phyloP scores from a whole-genome alignment of 2,329 filamentous ascomycete species.

The Fusarium protoensiforme region DNA sequence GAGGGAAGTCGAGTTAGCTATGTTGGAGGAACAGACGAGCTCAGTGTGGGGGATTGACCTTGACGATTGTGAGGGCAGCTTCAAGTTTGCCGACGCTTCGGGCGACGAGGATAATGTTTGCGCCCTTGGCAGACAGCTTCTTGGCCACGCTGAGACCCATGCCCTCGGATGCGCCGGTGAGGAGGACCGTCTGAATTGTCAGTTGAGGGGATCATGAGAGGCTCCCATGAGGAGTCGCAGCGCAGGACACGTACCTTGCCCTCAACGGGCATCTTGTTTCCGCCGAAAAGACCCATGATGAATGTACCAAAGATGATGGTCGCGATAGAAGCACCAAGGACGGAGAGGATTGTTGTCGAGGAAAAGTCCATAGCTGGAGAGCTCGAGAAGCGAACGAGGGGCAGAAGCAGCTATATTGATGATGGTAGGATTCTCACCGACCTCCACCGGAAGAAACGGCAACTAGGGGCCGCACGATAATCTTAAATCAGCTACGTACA shows the following conservation, averaged over 20 bases:
- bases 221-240: slow-evolving; percentile 5
- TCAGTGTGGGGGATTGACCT: slow-evolving; percentile 56
- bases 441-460: not conserved
- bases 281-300: slow-evolving; percentile 75
- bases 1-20: slow-evolving; percentile 1
- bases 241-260: slow-evolving; percentile 72
- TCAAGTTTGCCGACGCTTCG: slow-evolving; percentile 81
- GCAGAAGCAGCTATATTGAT: not conserved
- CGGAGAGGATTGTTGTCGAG: slow-evolving; percentile 12
- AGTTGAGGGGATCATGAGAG: slow-evolving; percentile 21
- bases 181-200: slow-evolving; percentile 76
- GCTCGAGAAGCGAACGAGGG: slow-evolving; percentile 9
- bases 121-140: slow-evolving; percentile 83
- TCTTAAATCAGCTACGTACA: not conserved
- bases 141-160: slow-evolving; percentile 84
- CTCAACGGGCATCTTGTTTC: slow-evolving; percentile 84
- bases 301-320: slow-evolving; percentile 43
- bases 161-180: slow-evolving; percentile 93
- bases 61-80: slow-evolving; percentile 72
- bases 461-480: not conserved
- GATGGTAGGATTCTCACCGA: slow-evolving; percentile 2
- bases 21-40: not conserved
- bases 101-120: slow-evolving; percentile 86
- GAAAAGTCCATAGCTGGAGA: slow-evolving; percentile 34
- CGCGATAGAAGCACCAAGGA: slow-evolving; percentile 19